A percentile compares a stretch with the other conserved stretches of the same genome.
These are phyloP conservation scores for Melanogaster broomeanus DNA, from an alignment of 768 basidiomycete species.

Conservation along the genomic window DNA sequence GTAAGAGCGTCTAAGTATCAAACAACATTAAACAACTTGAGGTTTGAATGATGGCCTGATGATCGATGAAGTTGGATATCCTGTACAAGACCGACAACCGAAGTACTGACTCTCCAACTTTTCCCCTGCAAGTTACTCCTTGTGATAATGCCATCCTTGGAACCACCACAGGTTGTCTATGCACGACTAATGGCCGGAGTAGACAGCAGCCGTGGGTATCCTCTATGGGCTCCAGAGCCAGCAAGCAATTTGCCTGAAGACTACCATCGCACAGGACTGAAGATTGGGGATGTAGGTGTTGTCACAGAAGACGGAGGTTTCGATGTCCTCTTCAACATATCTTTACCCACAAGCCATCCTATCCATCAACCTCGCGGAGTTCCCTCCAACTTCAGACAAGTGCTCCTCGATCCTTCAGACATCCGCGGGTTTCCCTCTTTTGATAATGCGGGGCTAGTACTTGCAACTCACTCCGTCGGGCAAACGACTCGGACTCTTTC, in stretches of 20 bases:
- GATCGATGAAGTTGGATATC: no score
- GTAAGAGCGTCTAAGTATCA: no score
- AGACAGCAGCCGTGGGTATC: slow-evolving; percentile 33
- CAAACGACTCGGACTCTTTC: neutral
- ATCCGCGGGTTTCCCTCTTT: neutral
- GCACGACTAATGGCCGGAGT: slow-evolving; percentile 18
- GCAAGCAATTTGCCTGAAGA: slow-evolving; percentile 21
- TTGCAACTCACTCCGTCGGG: neutral
- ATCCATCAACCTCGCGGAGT: slow-evolving; percentile 30
- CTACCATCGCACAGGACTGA: slow-evolving; percentile 30
- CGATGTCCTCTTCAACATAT: slow-evolving; percentile 41
- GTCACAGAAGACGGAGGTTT: slow-evolving; percentile 37
- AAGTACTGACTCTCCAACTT: no score
- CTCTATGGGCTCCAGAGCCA: slow-evolving; percentile 38
- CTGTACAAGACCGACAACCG: no score
- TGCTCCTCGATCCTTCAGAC: slow-evolving; percentile 10
- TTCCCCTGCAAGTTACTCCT: no score
- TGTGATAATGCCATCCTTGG: no score
- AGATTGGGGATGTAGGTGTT: slow-evolving; percentile 43
- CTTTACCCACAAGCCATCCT: slow-evolving; percentile 29
- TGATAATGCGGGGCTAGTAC: neutral
- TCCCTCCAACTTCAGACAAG: slow-evolving; percentile 30
- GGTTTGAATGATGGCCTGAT: no score
- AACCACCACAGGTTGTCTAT: slow-evolving; percentile 23
- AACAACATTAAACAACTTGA: no score